Evolutionary conservation across 768 basidiomycete genomes (phyloP), one percentile per base, ranked within the genome.

Genomic region (Gymnopilus junonius): DNA sequence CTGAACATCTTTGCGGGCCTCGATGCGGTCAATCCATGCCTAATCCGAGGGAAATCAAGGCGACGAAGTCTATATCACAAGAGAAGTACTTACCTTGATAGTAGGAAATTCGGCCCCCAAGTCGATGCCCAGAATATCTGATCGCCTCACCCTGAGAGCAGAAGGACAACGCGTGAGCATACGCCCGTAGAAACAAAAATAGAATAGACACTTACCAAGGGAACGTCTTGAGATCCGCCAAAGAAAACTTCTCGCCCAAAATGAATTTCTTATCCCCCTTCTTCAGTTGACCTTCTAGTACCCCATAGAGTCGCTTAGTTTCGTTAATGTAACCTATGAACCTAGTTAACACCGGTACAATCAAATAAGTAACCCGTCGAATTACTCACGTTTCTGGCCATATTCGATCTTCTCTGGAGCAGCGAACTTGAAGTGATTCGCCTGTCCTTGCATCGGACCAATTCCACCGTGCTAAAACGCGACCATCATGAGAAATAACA

Each of bases 181-280:
- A 35, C 7, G 34, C 34, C 34, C 12, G 34, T 6, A 35, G 34
- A 35, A 35, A 12, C 6, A 39, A 39, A 39, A 14, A 3, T 11
- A 39, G 12, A 20, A n/a, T n/a, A 8, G 2, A n/a, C n/a, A 59
- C 75, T 58, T 63, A 88, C 91, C 90, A 93, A 3, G 89, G 80
- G 59, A 84, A 70, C 4, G 80, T 81, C 60, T 93, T 93, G 59
- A 92, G 75, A 70, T 93, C 92, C 3, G 91, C 94, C 42, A 94
- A 75, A 32, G 82, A 85, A 70, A 82, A 85, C 65, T 84, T 87
- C 23, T 90, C 91, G 46, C 79, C 88, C 4, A 8, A n/a, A n/a
- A 94, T 93, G 21, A 84, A 92, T 8, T 95, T 85, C 73, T 83
- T 95, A 42, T 94, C 92, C 14, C 90, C 84, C 54, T 79, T 84